These are phyloP conservation scores for Carex myosuroides DNA, from an alignment of 176 grass and related monocot species.

Conservation along the genomic window DNA sequence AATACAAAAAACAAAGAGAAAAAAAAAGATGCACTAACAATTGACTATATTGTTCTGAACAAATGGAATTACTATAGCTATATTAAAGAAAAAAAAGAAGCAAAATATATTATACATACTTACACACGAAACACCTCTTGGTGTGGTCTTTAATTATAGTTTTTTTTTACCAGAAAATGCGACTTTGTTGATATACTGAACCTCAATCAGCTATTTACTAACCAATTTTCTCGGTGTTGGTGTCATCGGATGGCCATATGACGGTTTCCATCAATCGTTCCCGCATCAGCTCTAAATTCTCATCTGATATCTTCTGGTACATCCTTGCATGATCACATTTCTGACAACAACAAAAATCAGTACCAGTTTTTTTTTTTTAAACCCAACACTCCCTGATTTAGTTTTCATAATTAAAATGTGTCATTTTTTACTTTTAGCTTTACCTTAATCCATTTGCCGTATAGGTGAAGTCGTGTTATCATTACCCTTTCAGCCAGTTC, in stretches of 20 bases:
- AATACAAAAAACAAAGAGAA: background rate
- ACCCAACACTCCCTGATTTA: background rate
- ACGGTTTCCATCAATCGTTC: conserved; percentile 75
- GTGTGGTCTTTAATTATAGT: background rate
- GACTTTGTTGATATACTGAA: background rate
- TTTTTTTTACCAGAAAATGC: background rate
- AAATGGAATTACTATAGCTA: conserved; percentile 6
- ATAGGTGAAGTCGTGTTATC: conserved; percentile 80
- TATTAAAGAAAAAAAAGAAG: background rate
- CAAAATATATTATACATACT: conserved; percentile 13
- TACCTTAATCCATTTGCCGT: conserved; percentile 93
- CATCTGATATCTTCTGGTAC: conserved; percentile 76
- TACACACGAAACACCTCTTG: background rate
- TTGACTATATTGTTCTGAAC: background rate
- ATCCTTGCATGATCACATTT: conserved; percentile 88
- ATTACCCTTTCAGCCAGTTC: conserved; percentile 84
- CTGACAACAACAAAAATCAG: conserved; percentile 23
- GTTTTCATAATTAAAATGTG: background rate
- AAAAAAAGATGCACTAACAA: background rate
- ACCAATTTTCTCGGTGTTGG: conserved; percentile 34
- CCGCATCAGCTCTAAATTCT: conserved; percentile 84
- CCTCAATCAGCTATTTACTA: conserved; percentile 19
- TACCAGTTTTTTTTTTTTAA: background rate
- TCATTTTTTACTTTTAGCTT: background rate
- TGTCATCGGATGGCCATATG: conserved; percentile 67